phyloP scores from a whole-genome alignment of 257 asterid genomes.

The Scutellaria barbata region DNA sequence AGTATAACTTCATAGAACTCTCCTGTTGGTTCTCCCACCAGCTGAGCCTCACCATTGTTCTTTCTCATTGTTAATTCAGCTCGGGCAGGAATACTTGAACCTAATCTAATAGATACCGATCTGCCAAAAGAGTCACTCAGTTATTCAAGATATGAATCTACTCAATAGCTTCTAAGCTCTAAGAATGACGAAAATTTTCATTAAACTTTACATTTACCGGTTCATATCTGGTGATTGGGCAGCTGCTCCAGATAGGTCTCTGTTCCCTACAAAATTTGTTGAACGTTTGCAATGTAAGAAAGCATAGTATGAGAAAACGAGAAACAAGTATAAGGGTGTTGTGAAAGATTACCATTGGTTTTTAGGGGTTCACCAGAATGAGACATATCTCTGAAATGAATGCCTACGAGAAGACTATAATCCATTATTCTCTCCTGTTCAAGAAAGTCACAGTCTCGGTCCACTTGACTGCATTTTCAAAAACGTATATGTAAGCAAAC shows the following conservation, averaged over 20 bases:
- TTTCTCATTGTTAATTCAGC: slow-evolving; percentile 78
- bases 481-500: no score
- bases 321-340: not conserved
- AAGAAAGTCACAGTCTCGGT: slow-evolving; percentile 88
- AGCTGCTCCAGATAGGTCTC: slow-evolving; percentile 35
- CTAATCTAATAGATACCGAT: slow-evolving; percentile 52
- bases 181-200: no score
- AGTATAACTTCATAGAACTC: slow-evolving; percentile 83
- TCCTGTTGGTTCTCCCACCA: slow-evolving; percentile 88
- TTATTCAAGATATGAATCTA: not conserved
- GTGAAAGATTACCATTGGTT: slow-evolving; percentile 34
- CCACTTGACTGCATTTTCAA: slow-evolving; percentile 77
- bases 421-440: slow-evolving; percentile 98
- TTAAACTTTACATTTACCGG: slow-evolving; percentile 31
- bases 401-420: slow-evolving; percentile 88
- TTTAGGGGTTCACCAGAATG: slow-evolving; percentile 62
- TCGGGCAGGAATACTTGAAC: slow-evolving; percentile 71
- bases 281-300: not conserved
- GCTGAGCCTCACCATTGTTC: slow-evolving; percentile 57
- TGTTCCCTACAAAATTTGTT: slow-evolving; percentile 40
- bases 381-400: slow-evolving; percentile 77
- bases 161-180: no score
- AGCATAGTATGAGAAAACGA: not conserved
- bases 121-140: slow-evolving; percentile 34
- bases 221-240: slow-evolving; percentile 36